These are phyloP conservation scores for Diplocarpon rosae DNA, from an alignment of 2,329 filamentous ascomycete species.

Conservation along the genomic window DNA sequence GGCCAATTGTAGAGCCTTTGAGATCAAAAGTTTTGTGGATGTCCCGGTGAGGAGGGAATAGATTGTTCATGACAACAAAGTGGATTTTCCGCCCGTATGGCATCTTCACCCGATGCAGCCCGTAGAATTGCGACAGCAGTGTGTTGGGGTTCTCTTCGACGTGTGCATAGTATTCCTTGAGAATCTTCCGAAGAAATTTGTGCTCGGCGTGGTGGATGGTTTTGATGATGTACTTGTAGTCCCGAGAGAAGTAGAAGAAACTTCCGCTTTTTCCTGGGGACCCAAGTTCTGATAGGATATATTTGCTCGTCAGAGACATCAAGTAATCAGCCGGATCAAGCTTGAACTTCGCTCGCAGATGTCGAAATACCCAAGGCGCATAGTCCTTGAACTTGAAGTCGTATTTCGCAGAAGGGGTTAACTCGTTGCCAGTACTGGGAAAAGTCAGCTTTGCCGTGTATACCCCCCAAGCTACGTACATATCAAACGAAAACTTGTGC, in stretches of 20 bases:
- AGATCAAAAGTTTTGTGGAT: conserved; percentile 96
- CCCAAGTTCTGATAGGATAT: conserved; percentile 92
- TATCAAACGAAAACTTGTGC: conserved; percentile 98
- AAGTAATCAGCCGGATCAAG: conserved; percentile 96
- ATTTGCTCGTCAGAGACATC: conserved; percentile 96
- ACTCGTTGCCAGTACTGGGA: conserved; percentile 77
- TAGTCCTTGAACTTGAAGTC: conserved; percentile 99
- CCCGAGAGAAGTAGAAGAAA: conserved; percentile 98
- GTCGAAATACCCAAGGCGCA: conserved; percentile 97
- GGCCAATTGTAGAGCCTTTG: conserved; percentile 89
- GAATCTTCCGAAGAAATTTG: conserved; percentile 72
- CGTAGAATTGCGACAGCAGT: conserved; percentile 93
- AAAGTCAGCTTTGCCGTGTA: conserved; percentile 27
- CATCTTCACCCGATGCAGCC: conserved; percentile 94
- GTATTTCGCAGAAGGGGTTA: conserved; percentile 96
- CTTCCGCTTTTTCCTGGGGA: conserved; percentile 97
- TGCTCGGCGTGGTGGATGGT: conserved; percentile 95
- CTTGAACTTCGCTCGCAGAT: conserved; percentile 75
- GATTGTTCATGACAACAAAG: conserved; percentile 99
- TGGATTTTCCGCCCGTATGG: conserved; percentile 97
- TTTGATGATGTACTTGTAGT: conserved; percentile 99
- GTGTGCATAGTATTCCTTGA: conserved; percentile 89
- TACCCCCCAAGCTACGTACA: conserved; percentile 46
- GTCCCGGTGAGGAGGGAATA: conserved; percentile 93
- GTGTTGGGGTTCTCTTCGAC: conserved; percentile 93